Base-by-base conservation (phyloP, 2,329 filamentous ascomycete genomes). In the Madurella mycetomatis region DNA sequence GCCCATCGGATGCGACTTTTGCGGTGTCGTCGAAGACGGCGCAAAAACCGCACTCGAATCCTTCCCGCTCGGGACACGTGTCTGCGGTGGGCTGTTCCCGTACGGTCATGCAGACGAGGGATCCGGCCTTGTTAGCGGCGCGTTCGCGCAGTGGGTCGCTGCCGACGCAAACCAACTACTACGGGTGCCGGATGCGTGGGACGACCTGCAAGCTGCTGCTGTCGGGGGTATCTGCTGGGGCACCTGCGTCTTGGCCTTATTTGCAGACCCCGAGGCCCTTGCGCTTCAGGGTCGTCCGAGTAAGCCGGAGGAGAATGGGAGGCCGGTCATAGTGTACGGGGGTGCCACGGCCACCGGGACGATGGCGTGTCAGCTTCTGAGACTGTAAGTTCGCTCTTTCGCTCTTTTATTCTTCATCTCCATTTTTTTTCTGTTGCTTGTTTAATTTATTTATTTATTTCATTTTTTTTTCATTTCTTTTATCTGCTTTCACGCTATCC, bases 151-250 rank as follows among this genome's bases (percentile, higher is more conserved):
- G 19, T 47, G 31, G 17, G 4, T 52, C 7, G 42, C n/a, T 8
- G 50, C 43, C 12, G 50, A 52, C 42, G 18, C 17, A 9, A 30
- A 34, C 17, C 34, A 16, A 5, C 15, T 47, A n/a, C 42, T 52
- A 8, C 30, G 43, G 5, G 50, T 52, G 31, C 50, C 50, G 15
- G 42, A 46, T 15, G 11, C 2, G 12, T 47, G 42, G 50, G n/a
- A 17, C 25, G 50, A 52, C 19, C 42, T 52, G 16, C 32, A 47
- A 12, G 50, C 8, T 25, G 50, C 50, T 11, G 50, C 50, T 3
- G 9, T 52, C 11, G 50, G 50, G 5, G 50, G 42, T 5, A 34
- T 52, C 17, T 30, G 50, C 50, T 52, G 42, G 80, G 49, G 45
- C 9, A 47, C 53, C 9, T 51, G 51, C 25, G 47, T 39, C n/a